Evolutionary conservation across 441 rosid species (phyloP).

Genomic region (Euphorbia celastroides): DNA sequence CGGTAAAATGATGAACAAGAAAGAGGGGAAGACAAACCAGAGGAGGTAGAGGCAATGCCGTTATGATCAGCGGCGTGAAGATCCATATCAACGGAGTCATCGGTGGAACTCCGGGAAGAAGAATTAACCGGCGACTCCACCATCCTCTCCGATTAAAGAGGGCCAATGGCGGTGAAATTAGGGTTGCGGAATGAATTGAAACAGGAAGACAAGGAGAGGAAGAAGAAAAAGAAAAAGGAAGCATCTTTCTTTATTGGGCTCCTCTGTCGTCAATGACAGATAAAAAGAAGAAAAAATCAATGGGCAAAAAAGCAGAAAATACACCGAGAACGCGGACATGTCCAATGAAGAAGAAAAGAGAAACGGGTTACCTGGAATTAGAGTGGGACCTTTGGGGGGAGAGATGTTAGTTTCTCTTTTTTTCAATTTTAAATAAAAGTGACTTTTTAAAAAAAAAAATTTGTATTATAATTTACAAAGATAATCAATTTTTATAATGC

Average conservation of each 20-base stretch:
- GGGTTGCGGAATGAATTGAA: not conserved
- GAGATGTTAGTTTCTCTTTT: too few relatives aligned
- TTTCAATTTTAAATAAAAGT: too few relatives aligned
- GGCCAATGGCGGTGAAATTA: not conserved
- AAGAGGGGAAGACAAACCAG: slow-evolving; percentile 22
- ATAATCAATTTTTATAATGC: too few relatives aligned
- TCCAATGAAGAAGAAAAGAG: slow-evolving; percentile 4
- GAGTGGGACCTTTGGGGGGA: not conserved
- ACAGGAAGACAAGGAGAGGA: not conserved
- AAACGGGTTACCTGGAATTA: not conserved
- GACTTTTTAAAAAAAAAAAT: too few relatives aligned
- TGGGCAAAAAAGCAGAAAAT: not conserved
- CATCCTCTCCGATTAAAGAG: not conserved
- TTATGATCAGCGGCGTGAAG: slow-evolving; percentile 14
- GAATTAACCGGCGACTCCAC: slow-evolving; percentile 11
- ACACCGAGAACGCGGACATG: not conserved
- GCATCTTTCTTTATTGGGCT: not conserved
- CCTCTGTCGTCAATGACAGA: not conserved
- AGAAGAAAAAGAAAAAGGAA: not conserved
- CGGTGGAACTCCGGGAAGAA: slow-evolving; percentile 16
- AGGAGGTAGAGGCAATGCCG: slow-evolving; percentile 19
- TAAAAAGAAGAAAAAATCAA: not conserved
- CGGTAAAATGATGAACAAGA: not conserved
- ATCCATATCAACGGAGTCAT: slow-evolving; percentile 24
- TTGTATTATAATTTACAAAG: too few relatives aligned